phyloP scores from a whole-genome alignment of 345 rosid species.

The Gossypium bickii region DNA sequence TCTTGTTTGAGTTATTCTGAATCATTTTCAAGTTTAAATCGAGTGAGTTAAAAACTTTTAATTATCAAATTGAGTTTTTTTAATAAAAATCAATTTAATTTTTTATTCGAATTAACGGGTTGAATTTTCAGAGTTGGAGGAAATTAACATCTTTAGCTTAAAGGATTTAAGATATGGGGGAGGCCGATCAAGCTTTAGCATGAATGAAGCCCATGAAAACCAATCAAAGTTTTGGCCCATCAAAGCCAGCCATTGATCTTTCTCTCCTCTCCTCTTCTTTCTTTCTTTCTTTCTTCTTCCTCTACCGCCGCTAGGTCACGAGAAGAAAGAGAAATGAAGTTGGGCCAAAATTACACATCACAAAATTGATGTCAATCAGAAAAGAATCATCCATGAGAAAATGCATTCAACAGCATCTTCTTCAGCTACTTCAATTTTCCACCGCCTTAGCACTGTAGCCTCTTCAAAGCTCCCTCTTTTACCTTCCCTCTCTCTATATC shows the following conservation, averaged over 20 bases:
- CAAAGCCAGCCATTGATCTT: neutral
- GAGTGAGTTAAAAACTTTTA: too few species aligned
- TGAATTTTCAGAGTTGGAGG: too few species aligned
- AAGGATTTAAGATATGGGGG: too few species aligned
- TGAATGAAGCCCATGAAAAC: neutral
- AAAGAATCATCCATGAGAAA: constrained; percentile 29
- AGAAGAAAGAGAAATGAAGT: neutral
- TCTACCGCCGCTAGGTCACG: neutral
- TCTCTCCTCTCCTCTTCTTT: neutral
- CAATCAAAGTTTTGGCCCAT: neutral
- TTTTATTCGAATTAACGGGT: too few species aligned
- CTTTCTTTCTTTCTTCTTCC: neutral
- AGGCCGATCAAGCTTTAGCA: neutral
- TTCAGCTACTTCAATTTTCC: neutral
- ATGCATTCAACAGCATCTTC: constrained; percentile 31
- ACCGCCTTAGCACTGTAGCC: constrained; percentile 1
- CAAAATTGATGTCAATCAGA: neutral
- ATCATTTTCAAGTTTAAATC: too few species aligned
- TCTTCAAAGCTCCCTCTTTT: neutral
- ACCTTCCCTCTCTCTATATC: constrained; percentile 8
- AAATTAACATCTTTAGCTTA: too few species aligned
- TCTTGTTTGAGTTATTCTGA: too few species aligned
- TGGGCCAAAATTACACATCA: neutral
- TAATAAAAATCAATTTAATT: too few species aligned
- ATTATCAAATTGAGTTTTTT: too few species aligned